These are phyloP conservation scores for Anisodus acutangulus DNA, from an alignment of 257 asterid species.

Conservation along the genomic window DNA sequence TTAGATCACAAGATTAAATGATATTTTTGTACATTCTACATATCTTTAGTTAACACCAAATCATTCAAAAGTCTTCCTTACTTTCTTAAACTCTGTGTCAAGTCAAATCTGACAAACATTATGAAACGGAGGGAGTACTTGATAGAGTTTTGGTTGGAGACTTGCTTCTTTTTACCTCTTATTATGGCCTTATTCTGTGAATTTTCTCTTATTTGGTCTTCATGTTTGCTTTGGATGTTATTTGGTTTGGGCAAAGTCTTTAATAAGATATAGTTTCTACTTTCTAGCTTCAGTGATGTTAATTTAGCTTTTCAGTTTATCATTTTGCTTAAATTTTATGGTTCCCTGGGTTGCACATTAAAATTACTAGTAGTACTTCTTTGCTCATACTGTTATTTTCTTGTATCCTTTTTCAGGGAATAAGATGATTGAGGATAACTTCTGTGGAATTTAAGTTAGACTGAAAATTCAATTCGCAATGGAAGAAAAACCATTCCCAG, in stretches of 20 bases:
- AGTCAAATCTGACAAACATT: no score
- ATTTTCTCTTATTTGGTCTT: neutral
- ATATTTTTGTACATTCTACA: no score
- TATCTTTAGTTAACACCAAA: no score
- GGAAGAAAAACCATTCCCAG: constrained; percentile 57
- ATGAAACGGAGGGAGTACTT: no score
- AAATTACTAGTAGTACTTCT: neutral
- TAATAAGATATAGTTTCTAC: neutral
- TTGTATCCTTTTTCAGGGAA: constrained; percentile 36
- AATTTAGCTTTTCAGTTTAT: neutral
- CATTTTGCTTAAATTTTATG: neutral
- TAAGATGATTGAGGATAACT: constrained; percentile 38
- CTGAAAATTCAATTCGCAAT: constrained; percentile 23
- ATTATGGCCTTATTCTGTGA: no score
- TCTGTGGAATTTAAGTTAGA: constrained; percentile 32
- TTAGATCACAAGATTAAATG: no score
- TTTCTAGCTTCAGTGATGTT: constrained; percentile 12
- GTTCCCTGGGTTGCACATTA: neutral
- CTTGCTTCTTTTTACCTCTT: no score
- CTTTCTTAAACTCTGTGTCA: no score
- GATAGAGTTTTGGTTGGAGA: no score
- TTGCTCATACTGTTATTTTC: constrained; percentile 23
- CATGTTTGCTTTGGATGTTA: neutral
- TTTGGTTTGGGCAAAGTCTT: neutral
- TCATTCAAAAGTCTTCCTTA: no score